Percentiles rank a stretch among this genome's conserved stretches.
Evolutionary conservation across 306 rosid genomes (phyloP).

Genomic region (Cicer pinnatifidum): DNA sequence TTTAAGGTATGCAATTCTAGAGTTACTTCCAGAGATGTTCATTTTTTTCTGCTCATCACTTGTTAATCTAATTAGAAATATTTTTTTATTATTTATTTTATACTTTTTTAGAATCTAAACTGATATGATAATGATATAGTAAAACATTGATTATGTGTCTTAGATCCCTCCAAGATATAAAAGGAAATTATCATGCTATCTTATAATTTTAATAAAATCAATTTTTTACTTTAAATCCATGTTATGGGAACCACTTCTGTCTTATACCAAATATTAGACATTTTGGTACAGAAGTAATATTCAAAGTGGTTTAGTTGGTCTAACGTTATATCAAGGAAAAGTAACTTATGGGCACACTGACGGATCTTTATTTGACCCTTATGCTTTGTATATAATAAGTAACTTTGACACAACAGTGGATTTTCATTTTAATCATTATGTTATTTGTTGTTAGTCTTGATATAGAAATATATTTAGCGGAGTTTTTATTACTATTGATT

Average conservation of each 20-base stretch:
- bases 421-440: conserved; percentile 33
- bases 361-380: conserved; percentile 20
- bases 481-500: too few species aligned
- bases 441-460: conserved; percentile 1
- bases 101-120: conserved; percentile 21
- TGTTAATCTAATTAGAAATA: conserved; percentile 5
- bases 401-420: conserved; percentile 20
- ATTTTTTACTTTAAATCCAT: background rate
- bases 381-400: conserved; percentile 11
- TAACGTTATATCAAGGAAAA: conserved; percentile 26
- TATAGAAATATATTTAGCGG: background rate
- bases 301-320: conserved; percentile 20
- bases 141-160: background rate
- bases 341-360: conserved; percentile 10
- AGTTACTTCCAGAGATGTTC: conserved; percentile 19
- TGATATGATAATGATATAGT: background rate
- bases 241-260: conserved; percentile 4
- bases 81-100: background rate
- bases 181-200: conserved; percentile 22
- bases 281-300: conserved; percentile 33
- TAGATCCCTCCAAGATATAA: conserved; percentile 6
- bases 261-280: conserved; percentile 7
- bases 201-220: conserved; percentile 29
- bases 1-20: conserved; percentile 66
- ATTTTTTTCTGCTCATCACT: conserved; percentile 4